Percentiles rank a stretch among this genome's conserved stretches.
These are phyloP conservation scores for Phytophthora niederhauseri DNA, from an alignment of 352 stramenopile genomes.

Conservation along the genomic window DNA sequence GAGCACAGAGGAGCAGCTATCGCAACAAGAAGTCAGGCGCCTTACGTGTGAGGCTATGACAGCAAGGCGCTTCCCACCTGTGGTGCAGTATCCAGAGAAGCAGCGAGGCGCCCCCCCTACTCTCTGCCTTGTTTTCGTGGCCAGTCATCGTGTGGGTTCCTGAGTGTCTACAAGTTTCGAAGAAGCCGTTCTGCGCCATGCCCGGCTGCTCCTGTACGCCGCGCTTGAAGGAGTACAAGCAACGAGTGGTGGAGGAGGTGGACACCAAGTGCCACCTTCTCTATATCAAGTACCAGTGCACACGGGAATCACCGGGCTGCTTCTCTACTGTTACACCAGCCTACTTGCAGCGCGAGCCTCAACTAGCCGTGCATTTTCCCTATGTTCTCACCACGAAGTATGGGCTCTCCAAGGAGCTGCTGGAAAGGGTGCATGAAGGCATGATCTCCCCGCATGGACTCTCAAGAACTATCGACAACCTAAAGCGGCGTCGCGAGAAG, in stretches of 20 bases:
- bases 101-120: background rate
- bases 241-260: conserved; percentile 5
- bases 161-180: background rate
- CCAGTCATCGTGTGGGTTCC: background rate
- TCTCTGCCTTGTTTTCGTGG: background rate
- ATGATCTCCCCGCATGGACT: conserved; percentile 10
- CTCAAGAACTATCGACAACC: background rate
- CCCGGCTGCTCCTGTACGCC: background rate
- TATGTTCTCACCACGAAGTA: background rate
- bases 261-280: conserved; percentile 13
- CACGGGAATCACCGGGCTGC: background rate
- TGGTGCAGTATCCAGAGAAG: background rate
- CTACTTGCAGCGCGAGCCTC: background rate
- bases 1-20: background rate
- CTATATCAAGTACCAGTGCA: conserved; percentile 14
- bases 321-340: background rate
- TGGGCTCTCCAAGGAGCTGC: background rate
- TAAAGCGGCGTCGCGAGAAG: background rate
- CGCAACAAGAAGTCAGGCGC: background rate
- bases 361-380: background rate
- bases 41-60: background rate
- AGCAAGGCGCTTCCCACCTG: background rate
- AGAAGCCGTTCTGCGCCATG: background rate
- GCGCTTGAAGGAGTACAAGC: conserved; percentile 7
- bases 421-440: background rate